phyloP scores from a whole-genome alignment of 768 basidiomycete genomes.

The Auricularia cornea region DNA sequence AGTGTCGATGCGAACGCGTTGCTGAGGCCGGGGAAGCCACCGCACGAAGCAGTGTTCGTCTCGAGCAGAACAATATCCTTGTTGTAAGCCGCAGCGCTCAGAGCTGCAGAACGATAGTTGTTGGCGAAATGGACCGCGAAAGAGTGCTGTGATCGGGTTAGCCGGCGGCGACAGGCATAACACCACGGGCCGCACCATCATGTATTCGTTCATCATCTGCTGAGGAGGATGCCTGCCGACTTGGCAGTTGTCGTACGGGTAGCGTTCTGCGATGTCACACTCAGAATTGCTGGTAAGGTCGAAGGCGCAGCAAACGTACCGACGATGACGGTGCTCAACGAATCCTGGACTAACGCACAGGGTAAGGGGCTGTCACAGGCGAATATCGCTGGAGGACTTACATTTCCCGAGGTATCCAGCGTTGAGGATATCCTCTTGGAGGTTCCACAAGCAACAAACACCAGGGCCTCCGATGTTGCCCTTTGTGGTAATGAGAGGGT shows the following conservation, averaged over 20 bases:
- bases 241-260: conserved; percentile 27
- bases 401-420: conserved; percentile 20
- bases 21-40: conserved; percentile 43
- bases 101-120: conserved; percentile 30
- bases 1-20: conserved; percentile 44
- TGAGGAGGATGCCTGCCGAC: background rate
- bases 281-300: too few species aligned
- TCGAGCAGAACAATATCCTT: conserved; percentile 46
- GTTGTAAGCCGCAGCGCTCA: conserved; percentile 21
- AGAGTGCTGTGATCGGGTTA: conserved; percentile 32
- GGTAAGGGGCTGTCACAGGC: background rate
- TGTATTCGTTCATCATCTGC: conserved; percentile 3
- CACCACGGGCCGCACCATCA: background rate
- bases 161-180: conserved; percentile 7
- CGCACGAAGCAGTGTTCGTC: conserved; percentile 45
- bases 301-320: background rate
- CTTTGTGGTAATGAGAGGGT: conserved; percentile 30
- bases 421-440: conserved; percentile 21
- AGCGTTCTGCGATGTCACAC: too few species aligned
- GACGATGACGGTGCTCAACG: background rate
- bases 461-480: conserved; percentile 54
- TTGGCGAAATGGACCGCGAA: conserved; percentile 26
- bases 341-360: background rate
- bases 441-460: conserved; percentile 34
- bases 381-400: background rate